phyloP scores from a whole-genome alignment of 768 basidiomycete species.

The Fomitopsis serialis region DNA sequence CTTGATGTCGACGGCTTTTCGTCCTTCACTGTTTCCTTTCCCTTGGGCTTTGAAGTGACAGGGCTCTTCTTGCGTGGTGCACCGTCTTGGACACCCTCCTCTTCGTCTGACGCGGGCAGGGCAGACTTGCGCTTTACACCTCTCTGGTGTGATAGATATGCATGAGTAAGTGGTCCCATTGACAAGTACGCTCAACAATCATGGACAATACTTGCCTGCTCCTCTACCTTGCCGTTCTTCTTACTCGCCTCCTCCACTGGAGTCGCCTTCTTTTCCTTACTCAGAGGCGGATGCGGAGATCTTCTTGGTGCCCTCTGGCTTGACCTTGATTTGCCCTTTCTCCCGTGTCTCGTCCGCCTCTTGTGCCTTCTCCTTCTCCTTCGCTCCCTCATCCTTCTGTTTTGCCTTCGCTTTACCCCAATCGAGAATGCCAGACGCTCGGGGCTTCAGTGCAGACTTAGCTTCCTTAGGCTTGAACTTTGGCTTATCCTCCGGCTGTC shows the following conservation, averaged over 20 bases:
- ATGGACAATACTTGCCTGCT: constrained; percentile 7
- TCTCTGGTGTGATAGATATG: constrained; percentile 22
- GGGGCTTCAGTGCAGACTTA: constrained; percentile 25
- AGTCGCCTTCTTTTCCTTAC: constrained; percentile 10
- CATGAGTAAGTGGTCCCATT: no score
- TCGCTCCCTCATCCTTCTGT: constrained; percentile 26
- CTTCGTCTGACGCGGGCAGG: constrained; percentile 17
- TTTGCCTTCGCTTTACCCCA: constrained; percentile 57
- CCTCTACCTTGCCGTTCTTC: constrained; percentile 1
- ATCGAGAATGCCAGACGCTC: constrained; percentile 47
- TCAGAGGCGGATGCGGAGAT: no score
- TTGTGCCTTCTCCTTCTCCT: constrained; percentile 7
- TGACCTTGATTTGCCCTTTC: constrained; percentile 5
- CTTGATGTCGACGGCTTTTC: no score
- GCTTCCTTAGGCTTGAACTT: constrained; percentile 7
- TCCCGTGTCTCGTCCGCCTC: constrained; percentile 13
- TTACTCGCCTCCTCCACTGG: constrained; percentile 9
- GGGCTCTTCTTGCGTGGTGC: neutral
- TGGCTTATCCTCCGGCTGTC: neutral
- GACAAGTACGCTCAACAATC: no score
- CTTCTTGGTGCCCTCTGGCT: constrained; percentile 7
- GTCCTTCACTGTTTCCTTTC: neutral
- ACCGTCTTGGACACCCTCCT: constrained; percentile 8
- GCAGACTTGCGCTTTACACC: constrained; percentile 27
- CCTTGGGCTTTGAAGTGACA: constrained; percentile 1